These are phyloP conservation scores for Amyloporia xantha DNA, from an alignment of 768 basidiomycete species.

Conservation along the genomic window DNA sequence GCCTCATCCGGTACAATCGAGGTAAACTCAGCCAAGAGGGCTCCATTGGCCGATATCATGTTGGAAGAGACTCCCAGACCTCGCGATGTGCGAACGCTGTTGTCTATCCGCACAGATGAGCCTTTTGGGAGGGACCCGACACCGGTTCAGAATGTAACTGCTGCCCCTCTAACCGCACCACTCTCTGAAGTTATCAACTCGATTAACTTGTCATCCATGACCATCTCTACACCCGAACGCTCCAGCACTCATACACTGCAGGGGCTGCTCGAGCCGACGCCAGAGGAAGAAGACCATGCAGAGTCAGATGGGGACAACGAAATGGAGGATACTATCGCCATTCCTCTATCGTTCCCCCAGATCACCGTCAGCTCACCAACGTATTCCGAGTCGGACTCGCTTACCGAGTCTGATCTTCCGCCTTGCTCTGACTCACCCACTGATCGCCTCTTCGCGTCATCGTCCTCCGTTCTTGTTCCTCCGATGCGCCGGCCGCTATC, in stretches of 20 bases:
- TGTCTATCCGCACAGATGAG: not conserved
- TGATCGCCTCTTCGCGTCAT: not conserved
- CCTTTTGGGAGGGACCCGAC: not conserved
- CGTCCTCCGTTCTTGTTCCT: slow-evolving; percentile 5
- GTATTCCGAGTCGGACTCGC: slow-evolving; percentile 1
- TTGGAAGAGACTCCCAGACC: slow-evolving; percentile 12
- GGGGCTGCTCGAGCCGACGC: not conserved
- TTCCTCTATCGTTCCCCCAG: slow-evolving; percentile 11
- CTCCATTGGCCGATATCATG: slow-evolving; percentile 18
- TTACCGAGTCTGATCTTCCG: slow-evolving; percentile 1
- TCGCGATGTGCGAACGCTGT: slow-evolving; percentile 2
- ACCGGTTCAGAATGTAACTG: slow-evolving; percentile 4
- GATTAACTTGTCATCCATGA: slow-evolving; percentile 18
- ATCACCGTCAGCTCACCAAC: slow-evolving; percentile 16
- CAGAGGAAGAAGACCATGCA: not conserved
- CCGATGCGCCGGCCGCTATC: slow-evolving; percentile 11
- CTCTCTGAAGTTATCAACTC: slow-evolving; percentile 26
- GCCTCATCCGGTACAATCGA: not conserved
- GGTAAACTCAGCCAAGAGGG: not conserved
- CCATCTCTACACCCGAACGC: slow-evolving; percentile 4
- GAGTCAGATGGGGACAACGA: not conserved
- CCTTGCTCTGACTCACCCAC: slow-evolving; percentile 1
- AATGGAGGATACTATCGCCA: not conserved
- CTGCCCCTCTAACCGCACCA: slow-evolving; percentile 19
- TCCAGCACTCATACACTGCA: not conserved